phyloP scores from a whole-genome alignment of 257 asterid species.

The Forsythia viridissima region DNA sequence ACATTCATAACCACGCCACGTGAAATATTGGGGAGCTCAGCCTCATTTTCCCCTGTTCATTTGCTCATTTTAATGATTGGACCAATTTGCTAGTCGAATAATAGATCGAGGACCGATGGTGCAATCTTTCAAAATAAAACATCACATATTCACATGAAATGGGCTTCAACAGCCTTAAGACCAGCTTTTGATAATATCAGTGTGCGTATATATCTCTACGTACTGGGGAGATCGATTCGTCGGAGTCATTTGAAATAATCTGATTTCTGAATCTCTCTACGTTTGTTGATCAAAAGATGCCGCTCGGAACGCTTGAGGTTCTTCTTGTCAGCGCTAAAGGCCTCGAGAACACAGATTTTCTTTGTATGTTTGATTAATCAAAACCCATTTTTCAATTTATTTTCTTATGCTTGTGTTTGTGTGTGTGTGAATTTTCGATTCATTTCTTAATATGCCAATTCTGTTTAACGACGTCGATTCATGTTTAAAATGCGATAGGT shows the following conservation, averaged over 20 bases:
- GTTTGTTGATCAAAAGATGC: slow-evolving; percentile 42
- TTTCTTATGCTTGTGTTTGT: background rate
- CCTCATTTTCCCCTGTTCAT: too few relatives aligned
- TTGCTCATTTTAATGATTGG: too few relatives aligned
- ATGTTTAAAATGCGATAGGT: background rate
- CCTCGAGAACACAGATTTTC: slow-evolving; percentile 55
- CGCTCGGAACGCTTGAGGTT: slow-evolving; percentile 80
- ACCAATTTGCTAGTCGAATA: too few relatives aligned
- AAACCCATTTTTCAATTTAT: background rate
- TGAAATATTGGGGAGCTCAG: too few relatives aligned
- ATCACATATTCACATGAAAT: too few relatives aligned
- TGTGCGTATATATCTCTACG: background rate
- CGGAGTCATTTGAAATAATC: background rate
- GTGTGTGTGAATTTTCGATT: background rate
- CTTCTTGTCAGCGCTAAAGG: slow-evolving; percentile 75
- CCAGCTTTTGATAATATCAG: too few relatives aligned
- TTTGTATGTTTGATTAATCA: slow-evolving; percentile 40
- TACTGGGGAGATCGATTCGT: too few relatives aligned
- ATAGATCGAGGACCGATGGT: too few relatives aligned
- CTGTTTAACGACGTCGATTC: background rate
- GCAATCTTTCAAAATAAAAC: too few relatives aligned
- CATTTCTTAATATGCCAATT: background rate
- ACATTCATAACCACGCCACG: too few relatives aligned
- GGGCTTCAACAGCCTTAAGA: too few relatives aligned
- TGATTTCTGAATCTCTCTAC: background rate